Base-by-base conservation (phyloP, 106 monocot genomes). In the Allium fistulosum region DNA sequence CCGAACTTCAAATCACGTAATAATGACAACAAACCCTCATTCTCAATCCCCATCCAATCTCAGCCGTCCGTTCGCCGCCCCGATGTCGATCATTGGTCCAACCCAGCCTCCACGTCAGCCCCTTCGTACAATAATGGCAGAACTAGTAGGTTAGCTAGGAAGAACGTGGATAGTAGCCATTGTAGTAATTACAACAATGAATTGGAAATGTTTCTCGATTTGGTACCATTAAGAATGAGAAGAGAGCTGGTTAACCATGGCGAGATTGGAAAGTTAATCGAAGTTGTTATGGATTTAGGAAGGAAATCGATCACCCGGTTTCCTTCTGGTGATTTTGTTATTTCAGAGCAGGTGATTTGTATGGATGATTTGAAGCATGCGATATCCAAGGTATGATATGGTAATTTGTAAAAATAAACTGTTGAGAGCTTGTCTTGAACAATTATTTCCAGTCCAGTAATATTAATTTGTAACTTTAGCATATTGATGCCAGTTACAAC, bases 201-300 rank as follows among this genome's bases (percentile, higher is more conserved):
- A 77, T 67, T 94, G 71, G 87, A 83, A 74, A 58, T 72, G 65
- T 91, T 94, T 63, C 69, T 94, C 50, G 78, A 91, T 46, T 67
- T 94, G 71, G 76, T 94, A 8, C 94, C 94, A 15, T 26, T 69
- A 66, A 79, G 85, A 64, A 85, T 94, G 90, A 75, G 87, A 55
- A 59, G 75, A 60, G 80, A 67, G 67, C 69, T 94, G 69, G 74
- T 12, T 3, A 59, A 87, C 68, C 87, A 88, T 55, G 65, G 14
- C 11, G 83, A 94, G 81, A 26, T 94, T 28, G 48, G 83, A 72
- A 80, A 83, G 37, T 69, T 94, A 65, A 78, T 94, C 11, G 94
- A 94, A 72, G 79, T 94, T 16, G 94, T 94, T 16, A 80, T 94
- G 90, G 94, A 94, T 71, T 73, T 94, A 11, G 94, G 94, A 7